Evolutionary conservation across 2,329 filamentous ascomycete species (phyloP).

Genomic region (Aspergillus sp.): DNA sequence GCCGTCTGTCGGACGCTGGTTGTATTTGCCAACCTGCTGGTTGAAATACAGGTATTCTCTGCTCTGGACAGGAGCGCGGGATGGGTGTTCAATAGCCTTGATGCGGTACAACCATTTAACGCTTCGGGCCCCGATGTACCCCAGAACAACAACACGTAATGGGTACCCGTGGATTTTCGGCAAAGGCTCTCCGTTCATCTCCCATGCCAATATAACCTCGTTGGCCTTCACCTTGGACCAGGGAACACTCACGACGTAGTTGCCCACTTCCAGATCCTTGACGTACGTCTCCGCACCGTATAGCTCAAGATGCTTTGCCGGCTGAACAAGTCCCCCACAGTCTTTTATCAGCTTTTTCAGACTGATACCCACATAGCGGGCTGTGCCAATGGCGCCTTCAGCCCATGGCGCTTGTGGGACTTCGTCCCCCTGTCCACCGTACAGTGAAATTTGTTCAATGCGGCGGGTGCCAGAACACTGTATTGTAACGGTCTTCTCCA

Average conservation of each 20-base stretch:
- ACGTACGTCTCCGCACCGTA: constrained; percentile 72
- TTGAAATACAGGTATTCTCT: constrained; percentile 68
- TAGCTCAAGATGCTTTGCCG: constrained; percentile 63
- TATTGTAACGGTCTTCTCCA: constrained; percentile 58
- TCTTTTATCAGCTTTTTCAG: constrained; percentile 69
- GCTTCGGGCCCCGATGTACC: constrained; percentile 65
- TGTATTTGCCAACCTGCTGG: constrained; percentile 67
- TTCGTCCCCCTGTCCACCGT: constrained; percentile 66
- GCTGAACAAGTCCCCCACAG: constrained; percentile 59
- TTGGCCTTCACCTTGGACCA: constrained; percentile 65
- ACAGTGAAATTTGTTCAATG: constrained; percentile 64
- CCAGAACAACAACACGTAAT: constrained; percentile 60
- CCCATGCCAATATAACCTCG: constrained; percentile 67
- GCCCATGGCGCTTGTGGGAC: constrained; percentile 53
- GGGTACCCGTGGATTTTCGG: constrained; percentile 66
- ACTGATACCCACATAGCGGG: constrained; percentile 60
- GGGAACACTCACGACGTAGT: constrained; percentile 66
- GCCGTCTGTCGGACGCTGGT: constrained; percentile 56
- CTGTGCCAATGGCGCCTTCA: constrained; percentile 67
- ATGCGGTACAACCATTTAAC: constrained; percentile 64
- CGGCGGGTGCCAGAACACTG: constrained; percentile 69
- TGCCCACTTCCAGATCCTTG: constrained; percentile 63
- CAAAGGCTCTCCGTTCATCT: constrained; percentile 66
- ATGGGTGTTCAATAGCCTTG: constrained; percentile 58
- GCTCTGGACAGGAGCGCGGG: constrained; percentile 60